Conservation (phyloP, 2,329 filamentous ascomycete species). For the Lachnellula arida region DNA sequence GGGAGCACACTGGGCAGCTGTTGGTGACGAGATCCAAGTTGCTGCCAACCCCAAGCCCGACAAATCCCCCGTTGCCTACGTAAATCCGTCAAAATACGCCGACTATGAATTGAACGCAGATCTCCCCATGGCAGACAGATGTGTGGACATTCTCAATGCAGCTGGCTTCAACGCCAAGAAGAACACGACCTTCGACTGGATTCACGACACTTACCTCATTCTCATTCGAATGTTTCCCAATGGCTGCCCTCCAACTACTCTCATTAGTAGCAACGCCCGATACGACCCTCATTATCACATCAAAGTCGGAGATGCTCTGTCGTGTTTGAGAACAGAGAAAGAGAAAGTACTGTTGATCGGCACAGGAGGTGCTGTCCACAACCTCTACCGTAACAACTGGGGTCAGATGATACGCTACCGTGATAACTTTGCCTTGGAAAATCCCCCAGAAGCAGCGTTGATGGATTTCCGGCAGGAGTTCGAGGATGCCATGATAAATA, state of each 20-base stretch:
- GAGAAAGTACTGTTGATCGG: conserved; percentile 55
- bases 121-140: conserved; percentile 45
- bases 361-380: conserved; percentile 61
- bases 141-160: conserved; percentile 44
- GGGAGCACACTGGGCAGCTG: conserved; percentile 63
- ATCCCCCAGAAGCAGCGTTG: conserved; percentile 54
- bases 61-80: conserved; percentile 63
- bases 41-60: conserved; percentile 53
- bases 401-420: conserved; percentile 49
- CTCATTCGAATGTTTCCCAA: conserved; percentile 65
- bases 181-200: conserved; percentile 62
- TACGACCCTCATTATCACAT: conserved; percentile 54
- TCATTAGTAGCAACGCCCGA: conserved; percentile 50
- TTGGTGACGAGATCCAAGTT: conserved; percentile 53
- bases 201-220: conserved; percentile 66
- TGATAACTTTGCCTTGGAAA: conserved; percentile 58
- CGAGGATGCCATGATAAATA: conserved; percentile 53
- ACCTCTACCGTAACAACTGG: conserved; percentile 65
- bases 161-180: conserved; percentile 50
- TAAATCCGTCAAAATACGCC: conserved; percentile 60
- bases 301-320: conserved; percentile 52
- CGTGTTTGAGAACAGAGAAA: conserved; percentile 47
- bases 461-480: conserved; percentile 63
- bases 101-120: conserved; percentile 59
- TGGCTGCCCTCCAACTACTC: conserved; percentile 60